These are phyloP conservation scores for Acacia concinna DNA, from an alignment of 331 rosid species.

Conservation along the genomic window DNA sequence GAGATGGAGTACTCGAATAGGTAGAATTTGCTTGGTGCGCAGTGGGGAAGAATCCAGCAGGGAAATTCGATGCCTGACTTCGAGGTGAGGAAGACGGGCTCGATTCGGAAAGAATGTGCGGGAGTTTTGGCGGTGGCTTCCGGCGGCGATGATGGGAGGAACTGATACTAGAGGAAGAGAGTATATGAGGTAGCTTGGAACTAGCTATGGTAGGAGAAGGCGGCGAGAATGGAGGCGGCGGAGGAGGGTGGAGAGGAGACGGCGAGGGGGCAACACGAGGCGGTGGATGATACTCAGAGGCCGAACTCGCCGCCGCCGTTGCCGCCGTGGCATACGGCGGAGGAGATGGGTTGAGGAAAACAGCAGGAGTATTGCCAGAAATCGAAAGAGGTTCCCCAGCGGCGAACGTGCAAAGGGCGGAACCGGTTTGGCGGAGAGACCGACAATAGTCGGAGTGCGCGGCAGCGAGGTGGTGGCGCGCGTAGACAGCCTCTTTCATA, in stretches of 20 bases:
- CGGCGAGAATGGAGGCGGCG: constrained; percentile 43
- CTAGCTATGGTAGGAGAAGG: constrained; percentile 54
- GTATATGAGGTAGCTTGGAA: constrained; percentile 66
- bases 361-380: constrained; percentile 81
- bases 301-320: background rate
- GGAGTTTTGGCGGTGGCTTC: constrained; percentile 62
- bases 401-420: constrained; percentile 75
- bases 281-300: background rate
- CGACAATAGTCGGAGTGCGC: constrained; percentile 96
- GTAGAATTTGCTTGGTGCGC: constrained; percentile 71
- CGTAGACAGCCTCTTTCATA: constrained; percentile 77
- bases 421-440: constrained; percentile 84
- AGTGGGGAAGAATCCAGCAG: constrained; percentile 48
- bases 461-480: constrained; percentile 90
- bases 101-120: constrained; percentile 90
- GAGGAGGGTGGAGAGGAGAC: constrained; percentile 48
- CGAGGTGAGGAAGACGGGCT: constrained; percentile 59
- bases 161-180: constrained; percentile 39
- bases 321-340: background rate
- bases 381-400: constrained; percentile 72
- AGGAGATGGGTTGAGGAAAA: constrained; percentile 53
- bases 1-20: constrained; percentile 89
- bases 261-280: constrained; percentile 46
- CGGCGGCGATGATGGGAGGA: constrained; percentile 50
- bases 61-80: constrained; percentile 60